Conservation (phyloP, 2,329 filamentous ascomycete species). For the Diaporthe sp. region DNA sequence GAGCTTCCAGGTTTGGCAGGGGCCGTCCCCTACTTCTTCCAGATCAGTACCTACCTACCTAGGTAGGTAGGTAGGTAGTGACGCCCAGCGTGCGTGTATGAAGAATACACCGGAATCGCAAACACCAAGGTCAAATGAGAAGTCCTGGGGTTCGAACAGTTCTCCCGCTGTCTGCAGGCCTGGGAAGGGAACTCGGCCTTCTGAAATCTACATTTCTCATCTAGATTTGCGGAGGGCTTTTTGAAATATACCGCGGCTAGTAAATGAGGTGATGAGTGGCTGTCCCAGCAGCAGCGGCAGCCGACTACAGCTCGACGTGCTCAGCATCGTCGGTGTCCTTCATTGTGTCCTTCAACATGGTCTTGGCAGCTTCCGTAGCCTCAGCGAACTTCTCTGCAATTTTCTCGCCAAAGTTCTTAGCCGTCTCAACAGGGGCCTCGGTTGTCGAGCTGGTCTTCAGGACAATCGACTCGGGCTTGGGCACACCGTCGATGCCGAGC, state of each 20-base stretch:
- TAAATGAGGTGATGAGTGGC: neutral
- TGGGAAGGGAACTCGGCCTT: neutral
- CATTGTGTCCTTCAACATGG: slow-evolving; percentile 54
- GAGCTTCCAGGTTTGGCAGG: neutral
- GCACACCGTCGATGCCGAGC: slow-evolving; percentile 82
- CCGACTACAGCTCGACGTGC: slow-evolving; percentile 68
- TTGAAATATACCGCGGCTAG: neutral
- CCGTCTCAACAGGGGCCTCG: slow-evolving; percentile 44
- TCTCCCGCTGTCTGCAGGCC: neutral
- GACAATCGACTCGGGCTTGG: slow-evolving; percentile 58
- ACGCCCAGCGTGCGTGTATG: neutral
- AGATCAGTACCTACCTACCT: neutral
- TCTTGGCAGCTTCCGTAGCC: slow-evolving; percentile 64
- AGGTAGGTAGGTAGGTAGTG: neutral
- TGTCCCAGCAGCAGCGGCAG: too few species aligned
- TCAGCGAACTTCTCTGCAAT: slow-evolving; percentile 57
- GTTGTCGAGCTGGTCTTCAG: slow-evolving; percentile 48
- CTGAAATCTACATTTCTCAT: neutral
- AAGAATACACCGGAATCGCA: neutral
- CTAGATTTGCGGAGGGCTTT: neutral
- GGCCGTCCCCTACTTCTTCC: neutral
- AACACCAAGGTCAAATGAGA: neutral
- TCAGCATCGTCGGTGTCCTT: slow-evolving; percentile 65
- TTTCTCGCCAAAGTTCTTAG: slow-evolving; percentile 56
- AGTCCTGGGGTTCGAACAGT: too few species aligned